Evolutionary conservation across 2,329 filamentous ascomycete genomes (phyloP).

Genomic region (Teratosphaeria zuluensis): DNA sequence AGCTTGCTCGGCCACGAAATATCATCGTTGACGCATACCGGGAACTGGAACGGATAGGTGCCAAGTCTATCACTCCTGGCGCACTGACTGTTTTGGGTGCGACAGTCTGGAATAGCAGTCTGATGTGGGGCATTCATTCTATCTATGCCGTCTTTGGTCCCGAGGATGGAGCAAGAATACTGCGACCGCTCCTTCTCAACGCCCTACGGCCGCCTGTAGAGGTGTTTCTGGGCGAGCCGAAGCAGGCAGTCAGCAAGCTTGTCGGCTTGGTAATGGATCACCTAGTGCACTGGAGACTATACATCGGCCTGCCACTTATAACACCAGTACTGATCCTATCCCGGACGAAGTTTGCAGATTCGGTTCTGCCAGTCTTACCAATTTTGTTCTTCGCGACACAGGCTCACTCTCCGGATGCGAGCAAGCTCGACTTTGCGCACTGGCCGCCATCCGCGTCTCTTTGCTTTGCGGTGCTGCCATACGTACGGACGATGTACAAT

Average conservation of each 20-base stretch:
- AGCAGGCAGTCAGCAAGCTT: slow-evolving; percentile 7
- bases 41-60: slow-evolving; percentile 47
- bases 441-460: slow-evolving; percentile 60
- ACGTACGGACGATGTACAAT: slow-evolving; percentile 55
- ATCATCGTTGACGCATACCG: slow-evolving; percentile 59
- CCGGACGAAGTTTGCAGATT: slow-evolving; percentile 54
- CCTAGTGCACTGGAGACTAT: slow-evolving; percentile 40
- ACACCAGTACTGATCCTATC: slow-evolving; percentile 59
- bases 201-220: slow-evolving; percentile 14
- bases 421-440: slow-evolving; percentile 41
- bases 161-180: slow-evolving; percentile 48
- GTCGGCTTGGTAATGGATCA: slow-evolving; percentile 15
- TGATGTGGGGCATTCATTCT: slow-evolving; percentile 49
- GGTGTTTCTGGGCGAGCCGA: slow-evolving; percentile 10
- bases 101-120: slow-evolving; percentile 13
- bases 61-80: slow-evolving; percentile 54
- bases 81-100: slow-evolving; percentile 45
- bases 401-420: slow-evolving; percentile 32
- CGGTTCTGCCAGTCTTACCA: slow-evolving; percentile 52
- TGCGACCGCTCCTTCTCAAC: slow-evolving; percentile 31
- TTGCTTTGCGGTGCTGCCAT: slow-evolving; percentile 56
- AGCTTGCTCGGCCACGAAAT: slow-evolving; percentile 65
- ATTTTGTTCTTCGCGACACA: slow-evolving; percentile 51
- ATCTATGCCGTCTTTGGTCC: slow-evolving; percentile 57
- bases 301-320: slow-evolving; percentile 56